A percentile compares a stretch with the other conserved stretches of the same genome.
These are phyloP conservation scores for Mychonastes homosphaera DNA, from an alignment of 139 green algal genomes.

Conservation along the genomic window DNA sequence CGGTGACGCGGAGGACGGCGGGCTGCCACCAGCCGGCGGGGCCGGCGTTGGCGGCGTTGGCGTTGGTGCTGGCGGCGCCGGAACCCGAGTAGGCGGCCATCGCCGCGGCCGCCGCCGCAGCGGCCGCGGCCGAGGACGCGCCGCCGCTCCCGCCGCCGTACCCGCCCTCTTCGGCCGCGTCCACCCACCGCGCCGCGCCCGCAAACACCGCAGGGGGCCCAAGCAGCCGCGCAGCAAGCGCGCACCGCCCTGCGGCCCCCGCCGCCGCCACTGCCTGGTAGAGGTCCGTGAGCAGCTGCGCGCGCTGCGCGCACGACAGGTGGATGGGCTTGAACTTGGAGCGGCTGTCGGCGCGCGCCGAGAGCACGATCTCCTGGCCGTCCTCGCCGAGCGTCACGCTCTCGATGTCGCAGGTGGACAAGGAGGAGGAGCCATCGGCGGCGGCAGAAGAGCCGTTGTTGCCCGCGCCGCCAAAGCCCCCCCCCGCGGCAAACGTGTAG, in stretches of 20 bases:
- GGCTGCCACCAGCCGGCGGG: constrained; percentile 32
- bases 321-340: constrained; percentile 65
- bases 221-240: constrained; percentile 35
- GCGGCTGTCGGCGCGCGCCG: constrained; percentile 51
- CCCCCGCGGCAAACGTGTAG: constrained; percentile 50
- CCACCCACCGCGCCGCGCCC: no score
- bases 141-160: no score
- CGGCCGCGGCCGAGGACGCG: no score
- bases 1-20: constrained; percentile 37
- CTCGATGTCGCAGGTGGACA: constrained; percentile 33
- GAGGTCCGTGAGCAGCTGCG: constrained; percentile 61
- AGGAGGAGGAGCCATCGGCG: no score
- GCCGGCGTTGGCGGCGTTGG: no score
- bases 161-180: no score
- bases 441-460: no score
- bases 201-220: no score
- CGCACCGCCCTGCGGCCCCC: constrained; percentile 19
- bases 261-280: constrained; percentile 49
- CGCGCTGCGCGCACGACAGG: constrained; percentile 57
- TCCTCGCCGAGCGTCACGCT: constrained; percentile 26
- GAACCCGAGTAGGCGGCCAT: no score
- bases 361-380: constrained; percentile 58
- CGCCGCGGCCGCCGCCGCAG: no score
- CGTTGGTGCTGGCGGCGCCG: no score
- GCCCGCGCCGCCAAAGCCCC: neutral